Percentiles rank a stretch among this genome's conserved stretches.
Conservation (phyloP, 345 rosid genomes). For the Lenwebbia sp. region DNA sequence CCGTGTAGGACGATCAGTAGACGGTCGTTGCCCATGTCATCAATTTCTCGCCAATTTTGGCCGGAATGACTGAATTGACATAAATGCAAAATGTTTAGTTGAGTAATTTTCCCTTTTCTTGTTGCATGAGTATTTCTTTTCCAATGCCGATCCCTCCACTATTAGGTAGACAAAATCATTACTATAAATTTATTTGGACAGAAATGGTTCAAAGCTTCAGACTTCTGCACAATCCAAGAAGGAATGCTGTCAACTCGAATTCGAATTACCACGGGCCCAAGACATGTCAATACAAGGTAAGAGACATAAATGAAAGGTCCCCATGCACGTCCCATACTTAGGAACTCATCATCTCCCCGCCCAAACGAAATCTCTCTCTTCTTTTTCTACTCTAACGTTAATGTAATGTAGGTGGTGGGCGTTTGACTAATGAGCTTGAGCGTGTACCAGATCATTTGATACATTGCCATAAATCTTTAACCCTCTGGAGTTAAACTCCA, state of each 20-base stretch:
- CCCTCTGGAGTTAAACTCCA: conserved; percentile 47
- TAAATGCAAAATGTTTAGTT: too few relatives aligned
- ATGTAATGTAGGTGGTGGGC: background rate
- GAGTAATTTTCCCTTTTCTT: background rate
- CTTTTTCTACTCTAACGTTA: background rate
- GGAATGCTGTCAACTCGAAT: background rate
- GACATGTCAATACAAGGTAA: background rate
- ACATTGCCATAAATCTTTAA: conserved; percentile 36
- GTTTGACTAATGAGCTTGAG: conserved; percentile 25
- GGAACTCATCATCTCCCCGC: background rate
- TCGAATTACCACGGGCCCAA: background rate
- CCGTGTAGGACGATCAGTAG: too few relatives aligned
- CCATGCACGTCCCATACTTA: background rate
- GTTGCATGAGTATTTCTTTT: background rate
- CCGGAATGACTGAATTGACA: too few relatives aligned
- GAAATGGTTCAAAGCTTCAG: background rate
- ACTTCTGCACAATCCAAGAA: background rate
- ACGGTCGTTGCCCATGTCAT: too few relatives aligned
- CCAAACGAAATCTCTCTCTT: background rate
- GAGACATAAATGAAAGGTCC: background rate
- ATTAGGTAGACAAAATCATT: background rate
- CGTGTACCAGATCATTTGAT: conserved; percentile 4
- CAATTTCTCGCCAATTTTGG: too few relatives aligned
- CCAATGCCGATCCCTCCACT: background rate
- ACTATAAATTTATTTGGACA: background rate